phyloP scores from a whole-genome alignment of 306 rosid genomes.

The Carpinus viminea region DNA sequence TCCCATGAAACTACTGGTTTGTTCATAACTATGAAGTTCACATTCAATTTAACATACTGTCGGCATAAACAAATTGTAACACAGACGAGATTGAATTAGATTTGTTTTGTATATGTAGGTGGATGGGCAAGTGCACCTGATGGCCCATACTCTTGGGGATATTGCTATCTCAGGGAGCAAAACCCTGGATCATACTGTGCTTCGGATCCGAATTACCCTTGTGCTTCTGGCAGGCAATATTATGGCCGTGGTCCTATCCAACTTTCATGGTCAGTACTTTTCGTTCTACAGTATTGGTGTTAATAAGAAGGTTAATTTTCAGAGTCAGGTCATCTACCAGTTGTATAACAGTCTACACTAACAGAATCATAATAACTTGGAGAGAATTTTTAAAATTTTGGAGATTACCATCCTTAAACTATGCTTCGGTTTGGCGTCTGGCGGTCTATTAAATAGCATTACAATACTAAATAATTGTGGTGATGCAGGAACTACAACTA shows the following conservation, averaged over 20 bases:
- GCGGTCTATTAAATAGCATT: no score
- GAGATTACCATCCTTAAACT: no score
- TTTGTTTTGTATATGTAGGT: slow-evolving; percentile 25
- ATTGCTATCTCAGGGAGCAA: slow-evolving; percentile 49
- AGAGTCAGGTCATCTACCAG: no score
- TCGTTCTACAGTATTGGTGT: no score
- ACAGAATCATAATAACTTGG: no score
- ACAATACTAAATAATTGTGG: no score
- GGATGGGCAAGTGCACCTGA: slow-evolving; percentile 68
- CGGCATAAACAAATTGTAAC: neutral
- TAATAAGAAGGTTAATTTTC: no score
- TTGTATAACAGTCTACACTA: no score
- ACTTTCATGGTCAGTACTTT: slow-evolving; percentile 42
- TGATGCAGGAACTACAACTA: slow-evolving; percentile 62
- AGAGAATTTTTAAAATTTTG: no score
- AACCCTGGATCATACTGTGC: slow-evolving; percentile 33
- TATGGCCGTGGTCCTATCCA: slow-evolving; percentile 80
- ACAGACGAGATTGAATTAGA: no score
- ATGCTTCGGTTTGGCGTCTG: no score
- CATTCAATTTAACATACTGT: no score
- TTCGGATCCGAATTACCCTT: slow-evolving; percentile 31
- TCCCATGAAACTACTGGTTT: slow-evolving; percentile 69
- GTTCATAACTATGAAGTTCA: neutral
- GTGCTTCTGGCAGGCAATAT: slow-evolving; percentile 53
- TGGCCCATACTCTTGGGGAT: slow-evolving; percentile 70